phyloP scores from a whole-genome alignment of 73 alveolate genomes.

The Paramecium tetraurelia region DNA sequence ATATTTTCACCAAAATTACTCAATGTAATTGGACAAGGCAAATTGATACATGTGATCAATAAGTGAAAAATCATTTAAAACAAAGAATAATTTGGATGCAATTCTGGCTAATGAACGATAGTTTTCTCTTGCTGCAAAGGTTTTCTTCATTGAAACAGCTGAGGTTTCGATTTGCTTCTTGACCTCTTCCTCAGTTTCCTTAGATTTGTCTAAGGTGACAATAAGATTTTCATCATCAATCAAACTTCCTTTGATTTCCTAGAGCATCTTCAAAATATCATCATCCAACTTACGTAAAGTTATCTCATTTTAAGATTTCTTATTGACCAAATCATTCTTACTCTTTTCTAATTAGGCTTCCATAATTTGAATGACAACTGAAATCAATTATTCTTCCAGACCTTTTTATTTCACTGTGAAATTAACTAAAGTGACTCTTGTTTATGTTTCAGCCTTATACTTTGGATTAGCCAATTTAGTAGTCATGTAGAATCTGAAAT shows the following conservation, averaged over 20 bases:
- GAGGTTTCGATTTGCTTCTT: conserved; percentile 83
- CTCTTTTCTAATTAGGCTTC: conserved; percentile 93
- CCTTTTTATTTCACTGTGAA: conserved; percentile 97
- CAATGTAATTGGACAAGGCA: conserved; percentile 85
- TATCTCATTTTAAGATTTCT: conserved; percentile 86
- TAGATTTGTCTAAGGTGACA: conserved; percentile 81
- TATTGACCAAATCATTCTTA: conserved; percentile 82
- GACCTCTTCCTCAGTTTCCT: conserved; percentile 85
- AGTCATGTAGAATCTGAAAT: conserved; percentile 76
- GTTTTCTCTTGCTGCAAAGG: conserved; percentile 85
- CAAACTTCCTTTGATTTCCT: conserved; percentile 86
- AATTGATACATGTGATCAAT: conserved; percentile 97
- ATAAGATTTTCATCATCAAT: conserved; percentile 88
- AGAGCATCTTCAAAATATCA: conserved; percentile 83
- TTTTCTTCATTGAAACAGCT: conserved; percentile 86
- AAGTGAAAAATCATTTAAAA: conserved; percentile 89
- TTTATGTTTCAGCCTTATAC: conserved; percentile 58
- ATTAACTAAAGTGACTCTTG: conserved; percentile 70
- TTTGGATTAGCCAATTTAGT: conserved; percentile 61
- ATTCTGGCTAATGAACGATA: conserved; percentile 89
- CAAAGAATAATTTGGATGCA: conserved; percentile 92
- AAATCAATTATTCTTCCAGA: conserved; percentile 92
- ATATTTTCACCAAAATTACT: conserved; percentile 48
- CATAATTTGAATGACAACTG: conserved; percentile 92
- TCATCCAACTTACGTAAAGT: conserved; percentile 87